Evolutionary conservation across 768 basidiomycete species (phyloP), one percentile per base, ranked within the genome.

Genomic region (Termitomyces sp.): DNA sequence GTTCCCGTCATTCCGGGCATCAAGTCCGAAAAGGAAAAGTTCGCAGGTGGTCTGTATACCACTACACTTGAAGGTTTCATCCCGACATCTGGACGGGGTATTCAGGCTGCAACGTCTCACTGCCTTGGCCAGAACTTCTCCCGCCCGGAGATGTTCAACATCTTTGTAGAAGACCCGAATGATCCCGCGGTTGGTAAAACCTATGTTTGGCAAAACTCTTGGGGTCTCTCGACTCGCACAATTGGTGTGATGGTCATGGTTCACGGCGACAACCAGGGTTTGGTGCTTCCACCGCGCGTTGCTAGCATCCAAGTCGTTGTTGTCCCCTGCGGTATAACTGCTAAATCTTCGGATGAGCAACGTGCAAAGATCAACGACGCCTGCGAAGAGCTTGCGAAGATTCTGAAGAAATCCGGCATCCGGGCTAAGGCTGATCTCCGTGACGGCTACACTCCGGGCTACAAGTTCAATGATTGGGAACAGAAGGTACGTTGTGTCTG

Each of bases 171-270:
- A 74, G 93, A 97, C 70, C 95, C 97, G 20, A 87, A 83, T 48
- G 89, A 89, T 65, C 78, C 83, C 7, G 81, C 79, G 1, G 81
- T 81, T 65, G 78, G 79, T 55, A 95, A 95, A 78, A 72, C 83
- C 0, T 87, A 88, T 62, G 95, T 94, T 12, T 98, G 95, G 94
- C 96, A 98, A 74, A 99, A 98, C 75, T 95, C 93, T 34, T 98
- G 97, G 97, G 97, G 97, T 67, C 76, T 98, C 53, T 93, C 91
- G 47, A 98, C 96, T n/a, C 82, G 97, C 57, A 84, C 91, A 27
- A 93, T 99, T 66, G 97, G 97, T 68, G 92, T 98, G 56, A 98
- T 98, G 96, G 95, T 97, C 65, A 99, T 99, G 97, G 86, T 93
- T 5, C 96, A 99, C 69, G 95, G 96, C 34, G 97, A 99, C 72